A percentile compares a stretch with the other conserved stretches of the same genome.
These are phyloP conservation scores for Volvox carteri DNA, from an alignment of 163 green algal species.

Conservation along the genomic window DNA sequence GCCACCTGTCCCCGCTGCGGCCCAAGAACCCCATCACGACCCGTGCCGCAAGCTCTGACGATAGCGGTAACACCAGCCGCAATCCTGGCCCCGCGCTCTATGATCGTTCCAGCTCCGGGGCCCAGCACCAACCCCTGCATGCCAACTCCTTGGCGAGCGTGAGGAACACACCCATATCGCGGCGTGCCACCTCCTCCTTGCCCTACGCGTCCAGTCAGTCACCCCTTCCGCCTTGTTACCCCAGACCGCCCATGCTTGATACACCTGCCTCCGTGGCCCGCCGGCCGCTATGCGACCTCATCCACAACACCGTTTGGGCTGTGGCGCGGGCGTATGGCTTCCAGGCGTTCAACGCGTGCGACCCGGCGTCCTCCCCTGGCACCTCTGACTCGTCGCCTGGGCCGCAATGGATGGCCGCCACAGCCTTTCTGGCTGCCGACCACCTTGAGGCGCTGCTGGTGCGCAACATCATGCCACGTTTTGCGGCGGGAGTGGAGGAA, in stretches of 20 bases:
- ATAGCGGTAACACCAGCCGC: background rate
- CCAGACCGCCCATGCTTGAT: background rate
- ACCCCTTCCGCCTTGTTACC: no score
- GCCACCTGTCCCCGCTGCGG: background rate
- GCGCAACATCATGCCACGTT: background rate
- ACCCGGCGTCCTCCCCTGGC: constrained; percentile 50
- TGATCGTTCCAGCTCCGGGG: background rate
- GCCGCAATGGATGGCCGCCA: constrained; percentile 63
- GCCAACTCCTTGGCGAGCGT: background rate
- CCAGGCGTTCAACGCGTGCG: constrained; percentile 75
- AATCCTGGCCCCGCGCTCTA: background rate
- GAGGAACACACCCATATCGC: no score
- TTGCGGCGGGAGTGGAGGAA: constrained; percentile 61
- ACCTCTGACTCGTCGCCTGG: constrained; percentile 69
- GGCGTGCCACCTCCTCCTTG: no score
- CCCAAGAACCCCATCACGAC: background rate
- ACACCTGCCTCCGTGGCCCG: constrained; percentile 2
- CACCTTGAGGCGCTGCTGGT: constrained; percentile 59
- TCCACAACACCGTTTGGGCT: constrained; percentile 49
- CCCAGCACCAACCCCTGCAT: background rate
- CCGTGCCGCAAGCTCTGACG: background rate
- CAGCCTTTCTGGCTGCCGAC: constrained; percentile 75
- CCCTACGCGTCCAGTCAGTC: no score
- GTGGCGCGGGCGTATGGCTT: constrained; percentile 75
- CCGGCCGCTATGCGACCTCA: constrained; percentile 22